Percentiles rank a stretch among this genome's conserved stretches.
Evolutionary conservation across 78 protist genomes (phyloP).

Genomic region (Guillardia theta): DNA sequence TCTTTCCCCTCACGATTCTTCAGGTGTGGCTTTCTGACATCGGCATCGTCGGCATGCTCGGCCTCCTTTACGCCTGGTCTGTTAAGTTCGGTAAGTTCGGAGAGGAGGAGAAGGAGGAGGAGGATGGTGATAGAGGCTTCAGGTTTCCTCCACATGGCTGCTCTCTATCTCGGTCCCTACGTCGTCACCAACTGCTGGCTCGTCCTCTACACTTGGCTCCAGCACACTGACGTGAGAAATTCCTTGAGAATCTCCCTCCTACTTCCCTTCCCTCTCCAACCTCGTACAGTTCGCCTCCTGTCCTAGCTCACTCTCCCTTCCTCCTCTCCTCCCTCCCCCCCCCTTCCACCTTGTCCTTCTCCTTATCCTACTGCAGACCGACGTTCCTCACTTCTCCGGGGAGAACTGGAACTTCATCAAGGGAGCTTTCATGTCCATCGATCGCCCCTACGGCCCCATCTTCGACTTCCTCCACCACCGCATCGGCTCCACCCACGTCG

Average conservation of each 20-base stretch:
- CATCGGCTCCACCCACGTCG: constrained; percentile 31
- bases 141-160: constrained; percentile 8
- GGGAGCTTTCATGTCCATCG: constrained; percentile 69
- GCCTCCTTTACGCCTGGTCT: background rate
- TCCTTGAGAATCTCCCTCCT: background rate
- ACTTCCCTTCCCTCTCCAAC: background rate
- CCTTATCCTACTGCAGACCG: constrained; percentile 39
- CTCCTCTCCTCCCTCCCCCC: too few species aligned
- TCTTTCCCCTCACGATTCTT: background rate
- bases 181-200: constrained; percentile 73
- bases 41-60: constrained; percentile 19
- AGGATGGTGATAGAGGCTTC: too few species aligned
- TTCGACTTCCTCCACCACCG: constrained; percentile 30
- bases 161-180: constrained; percentile 26
- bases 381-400: constrained; percentile 72
- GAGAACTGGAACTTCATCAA: constrained; percentile 72
- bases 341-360: too few species aligned
- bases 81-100: background rate
- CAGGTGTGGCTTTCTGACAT: constrained; percentile 30
- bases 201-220: constrained; percentile 82
- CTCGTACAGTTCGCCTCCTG: background rate
- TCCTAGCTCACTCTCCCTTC: background rate
- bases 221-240: constrained; percentile 36
- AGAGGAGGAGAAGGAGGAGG: too few species aligned
- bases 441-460: constrained; percentile 58